Evolutionary conservation across 176 grass and related monocot genomes (phyloP), one percentile per base, ranked within the genome.

Genomic region (Carex pumila): DNA sequence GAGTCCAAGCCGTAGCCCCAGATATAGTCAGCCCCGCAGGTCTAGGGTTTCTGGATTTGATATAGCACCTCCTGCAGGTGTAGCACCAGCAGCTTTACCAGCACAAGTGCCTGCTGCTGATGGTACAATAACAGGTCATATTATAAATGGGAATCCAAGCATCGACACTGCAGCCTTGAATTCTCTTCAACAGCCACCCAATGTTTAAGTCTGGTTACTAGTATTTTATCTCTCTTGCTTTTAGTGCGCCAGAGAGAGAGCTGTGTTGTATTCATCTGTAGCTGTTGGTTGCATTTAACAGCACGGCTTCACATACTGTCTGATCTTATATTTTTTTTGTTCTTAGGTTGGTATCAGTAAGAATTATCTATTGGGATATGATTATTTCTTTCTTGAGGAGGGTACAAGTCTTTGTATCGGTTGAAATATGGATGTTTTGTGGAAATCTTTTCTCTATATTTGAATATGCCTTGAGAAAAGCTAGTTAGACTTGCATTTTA

Each of bases 21-120:
- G 81, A 22, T 60, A 65, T 81, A 53, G 72, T 76, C 71, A 87
- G 88, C 86, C 53, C 87, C 90, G 66, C 85, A 4, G 86, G 90
- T 3, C 79, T 71, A 88, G 91, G 86, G 87, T 92, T 64, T 83
- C 92, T 0, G 86, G 90, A 12, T 94, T 94, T 34, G 92, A 94
- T 81, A 90, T 92, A 82, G 76, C 81, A 12, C 92, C 92, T 61
- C 60, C 81, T 53, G 84, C 61, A 1, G 61, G 22, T 13, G 88
- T 70, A 89, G 83, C 82, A 0, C 89, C 89, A 83, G 63, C 71
- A 76, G 30, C 73, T 29, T 12, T 10, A 6, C 50, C 86, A 72
- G 84, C 71, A 18, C 84, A 82, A 0, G 58, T 58, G 0, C 68
- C 55, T 64, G 79, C 31, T 21, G 79, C 31, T 14, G 79, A 8